Base-by-base conservation (phyloP, 129 eudicot species). In the Helianthus annuus region DNA sequence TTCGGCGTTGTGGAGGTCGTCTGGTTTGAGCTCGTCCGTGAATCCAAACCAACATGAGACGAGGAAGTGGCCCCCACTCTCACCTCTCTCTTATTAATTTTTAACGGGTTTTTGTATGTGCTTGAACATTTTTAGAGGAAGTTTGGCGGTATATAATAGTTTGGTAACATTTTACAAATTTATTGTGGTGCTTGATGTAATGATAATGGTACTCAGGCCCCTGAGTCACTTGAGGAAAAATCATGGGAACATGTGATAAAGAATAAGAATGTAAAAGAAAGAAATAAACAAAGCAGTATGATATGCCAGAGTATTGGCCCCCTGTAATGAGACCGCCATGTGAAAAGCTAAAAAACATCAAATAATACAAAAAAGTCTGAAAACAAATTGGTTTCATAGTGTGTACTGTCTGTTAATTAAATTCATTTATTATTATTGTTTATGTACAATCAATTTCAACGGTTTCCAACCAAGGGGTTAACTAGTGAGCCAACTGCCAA, bases 271-370 rank as follows among this genome's bases (percentile, higher is more conserved):
- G 16, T 40, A n/a, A 55, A 55, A 73, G 0, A 40, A 44, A 55
- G 0, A 40, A 44, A 55, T 12, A 55, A 66, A 54, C 73, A 75
- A 67, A 12, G 15, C 48, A 66, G 67, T 42, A 66, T 61, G 69
- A 75, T 55, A 48, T 56, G 73, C 67, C 73, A 75, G 32, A 54
- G 59, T 52, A 66, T 55, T 75, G 79, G 67, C 79, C 79, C 66
- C 73, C 73, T 66, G 7, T 55, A 15, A 75, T 15, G 59, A 55
- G 66, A 75, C 79, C 59, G 34, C 59, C 79, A 44, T 32, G 49
- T 73, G 44, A 40, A 66, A 74, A 45, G 48, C 49, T 75, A 22
- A 66, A 13, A 56, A 3, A 75, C 58, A 54, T 54, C 48, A 39
- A 53, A 48, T 60, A 60, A 60, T 60, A 60, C 66, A 59, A 45